A percentile compares a stretch with the other conserved stretches of the same genome.
These are phyloP conservation scores for Cladosporium sp. DNA, from an alignment of 2,329 filamentous ascomycete genomes.

Conservation along the genomic window DNA sequence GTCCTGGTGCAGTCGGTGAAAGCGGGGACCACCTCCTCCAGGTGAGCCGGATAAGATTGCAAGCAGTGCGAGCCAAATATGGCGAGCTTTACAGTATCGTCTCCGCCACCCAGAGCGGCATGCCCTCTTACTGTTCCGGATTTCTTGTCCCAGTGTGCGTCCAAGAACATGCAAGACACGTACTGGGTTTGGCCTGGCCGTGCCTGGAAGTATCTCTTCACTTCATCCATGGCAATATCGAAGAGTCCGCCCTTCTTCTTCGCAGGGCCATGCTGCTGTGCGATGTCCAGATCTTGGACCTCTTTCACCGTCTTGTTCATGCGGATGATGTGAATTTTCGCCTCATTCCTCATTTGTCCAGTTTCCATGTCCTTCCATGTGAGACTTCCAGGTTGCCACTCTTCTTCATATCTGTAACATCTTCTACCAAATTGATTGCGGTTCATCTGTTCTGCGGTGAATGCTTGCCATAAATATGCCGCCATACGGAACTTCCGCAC, in stretches of 20 bases:
- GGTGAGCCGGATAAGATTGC: conserved; percentile 81
- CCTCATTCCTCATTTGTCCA: conserved; percentile 80
- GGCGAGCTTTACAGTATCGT: conserved; percentile 72
- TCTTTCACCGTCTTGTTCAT: conserved; percentile 80
- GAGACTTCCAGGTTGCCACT: conserved; percentile 82
- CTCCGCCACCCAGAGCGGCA: conserved; percentile 73
- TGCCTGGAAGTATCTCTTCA: conserved; percentile 72
- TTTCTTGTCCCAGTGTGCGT: conserved; percentile 78
- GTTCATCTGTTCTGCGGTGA: conserved; percentile 94
- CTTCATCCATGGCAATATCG: conserved; percentile 70
- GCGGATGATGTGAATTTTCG: conserved; percentile 81
- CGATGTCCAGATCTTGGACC: conserved; percentile 70
- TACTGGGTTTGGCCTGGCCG: conserved; percentile 77
- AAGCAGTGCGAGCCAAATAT: conserved; percentile 91
- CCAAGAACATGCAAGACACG: conserved; percentile 80
- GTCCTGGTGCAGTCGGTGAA: conserved; percentile 90
- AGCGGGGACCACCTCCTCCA: conserved; percentile 85
- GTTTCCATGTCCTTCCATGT: conserved; percentile 68
- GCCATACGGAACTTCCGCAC: conserved; percentile 91
- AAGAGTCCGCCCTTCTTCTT: conserved; percentile 71
- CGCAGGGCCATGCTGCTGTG: conserved; percentile 70
- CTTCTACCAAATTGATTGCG: conserved; percentile 81
- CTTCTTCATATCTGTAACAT: conserved; percentile 87
- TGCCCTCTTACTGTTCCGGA: conserved; percentile 71
- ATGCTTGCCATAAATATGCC: conserved; percentile 94